phyloP scores from a whole-genome alignment of 164 flowering plant genomes.

The Piper longum region DNA sequence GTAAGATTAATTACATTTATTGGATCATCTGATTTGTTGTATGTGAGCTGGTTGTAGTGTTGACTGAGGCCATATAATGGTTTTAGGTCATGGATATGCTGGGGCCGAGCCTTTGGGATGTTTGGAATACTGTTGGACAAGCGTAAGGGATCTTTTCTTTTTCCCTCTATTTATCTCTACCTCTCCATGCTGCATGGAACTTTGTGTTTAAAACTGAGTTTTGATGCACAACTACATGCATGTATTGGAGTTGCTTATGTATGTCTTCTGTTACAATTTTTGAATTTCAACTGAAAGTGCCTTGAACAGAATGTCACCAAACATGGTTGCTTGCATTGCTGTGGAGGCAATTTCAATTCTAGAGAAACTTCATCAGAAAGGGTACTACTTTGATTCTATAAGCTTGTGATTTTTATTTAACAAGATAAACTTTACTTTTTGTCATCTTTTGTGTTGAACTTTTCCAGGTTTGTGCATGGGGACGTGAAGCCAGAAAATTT shows the following conservation, averaged over 20 bases:
- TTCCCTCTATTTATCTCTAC: slow-evolving; percentile 1
- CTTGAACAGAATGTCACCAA: slow-evolving; percentile 67
- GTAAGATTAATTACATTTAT: slow-evolving; percentile 24
- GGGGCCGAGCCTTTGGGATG: slow-evolving; percentile 94
- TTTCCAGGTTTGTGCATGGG: slow-evolving; percentile 81
- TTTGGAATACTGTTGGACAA: slow-evolving; percentile 73
- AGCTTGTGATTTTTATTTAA: neutral
- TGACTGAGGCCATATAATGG: neutral
- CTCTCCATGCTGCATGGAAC: neutral
- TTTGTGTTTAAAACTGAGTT: no score
- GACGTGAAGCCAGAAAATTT: slow-evolving; percentile 97
- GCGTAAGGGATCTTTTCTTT: slow-evolving; percentile 35
- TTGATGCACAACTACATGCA: neutral
- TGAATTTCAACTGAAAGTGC: slow-evolving; percentile 3
- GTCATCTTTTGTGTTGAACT: neutral
- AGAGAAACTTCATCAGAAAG: slow-evolving; percentile 76
- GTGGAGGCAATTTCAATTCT: slow-evolving; percentile 92
- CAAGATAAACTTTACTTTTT: neutral
- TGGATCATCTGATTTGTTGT: neutral
- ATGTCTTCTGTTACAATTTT: neutral
- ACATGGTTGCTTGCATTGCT: slow-evolving; percentile 88
- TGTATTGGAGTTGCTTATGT: neutral
- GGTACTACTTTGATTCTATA: slow-evolving; percentile 28
- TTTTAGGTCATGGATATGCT: slow-evolving; percentile 91
- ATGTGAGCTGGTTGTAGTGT: neutral